These are phyloP conservation scores for Leccinum olivaceopallidum DNA, from an alignment of 768 basidiomycete species.

Conservation along the genomic window DNA sequence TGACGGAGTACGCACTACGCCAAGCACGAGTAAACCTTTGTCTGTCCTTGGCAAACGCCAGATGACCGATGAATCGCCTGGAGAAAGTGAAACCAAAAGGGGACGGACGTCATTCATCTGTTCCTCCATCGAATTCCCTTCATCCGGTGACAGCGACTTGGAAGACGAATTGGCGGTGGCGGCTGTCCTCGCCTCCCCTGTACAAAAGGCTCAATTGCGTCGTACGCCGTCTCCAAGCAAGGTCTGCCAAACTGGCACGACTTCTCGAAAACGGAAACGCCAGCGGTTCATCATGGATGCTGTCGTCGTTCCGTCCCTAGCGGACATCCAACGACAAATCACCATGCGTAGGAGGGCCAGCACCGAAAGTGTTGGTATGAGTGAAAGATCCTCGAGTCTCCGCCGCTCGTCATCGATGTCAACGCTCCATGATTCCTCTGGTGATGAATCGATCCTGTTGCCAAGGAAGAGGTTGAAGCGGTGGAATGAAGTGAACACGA, in stretches of 20 bases:
- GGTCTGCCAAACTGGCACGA: conserved; percentile 3
- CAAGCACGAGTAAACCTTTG: conserved; percentile 24
- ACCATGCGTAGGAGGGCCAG: conserved; percentile 24
- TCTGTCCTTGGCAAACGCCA: conserved; percentile 48
- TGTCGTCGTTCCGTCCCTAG: conserved; percentile 47
- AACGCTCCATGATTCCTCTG: conserved; percentile 14
- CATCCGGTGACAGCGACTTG: conserved; percentile 25
- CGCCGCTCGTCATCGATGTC: conserved; percentile 31
- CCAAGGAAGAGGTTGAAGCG: conserved; percentile 28
- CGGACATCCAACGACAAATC: conserved; percentile 24
- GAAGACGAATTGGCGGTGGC: conserved; percentile 34
- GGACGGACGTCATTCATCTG: conserved; percentile 32
- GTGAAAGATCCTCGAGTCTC: conserved; percentile 15
- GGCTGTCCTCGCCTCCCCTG: conserved; percentile 23
- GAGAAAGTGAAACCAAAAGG: conserved; percentile 26
- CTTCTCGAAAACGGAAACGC: conserved; percentile 41
- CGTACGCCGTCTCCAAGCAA: conserved; percentile 5
- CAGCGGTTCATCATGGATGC: conserved; percentile 52
- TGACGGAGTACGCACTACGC: conserved; percentile 46
- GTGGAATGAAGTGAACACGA: conserved; percentile 22
- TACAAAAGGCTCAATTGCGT: conserved; percentile 10
- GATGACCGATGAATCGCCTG: conserved; percentile 37
- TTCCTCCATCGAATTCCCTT: conserved; percentile 34
- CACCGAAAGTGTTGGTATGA: conserved; percentile 7
- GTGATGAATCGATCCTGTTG: conserved; percentile 12